phyloP scores from a whole-genome alignment of 2,329 filamentous ascomycete genomes.

The Erysiphe neolycopersici region DNA sequence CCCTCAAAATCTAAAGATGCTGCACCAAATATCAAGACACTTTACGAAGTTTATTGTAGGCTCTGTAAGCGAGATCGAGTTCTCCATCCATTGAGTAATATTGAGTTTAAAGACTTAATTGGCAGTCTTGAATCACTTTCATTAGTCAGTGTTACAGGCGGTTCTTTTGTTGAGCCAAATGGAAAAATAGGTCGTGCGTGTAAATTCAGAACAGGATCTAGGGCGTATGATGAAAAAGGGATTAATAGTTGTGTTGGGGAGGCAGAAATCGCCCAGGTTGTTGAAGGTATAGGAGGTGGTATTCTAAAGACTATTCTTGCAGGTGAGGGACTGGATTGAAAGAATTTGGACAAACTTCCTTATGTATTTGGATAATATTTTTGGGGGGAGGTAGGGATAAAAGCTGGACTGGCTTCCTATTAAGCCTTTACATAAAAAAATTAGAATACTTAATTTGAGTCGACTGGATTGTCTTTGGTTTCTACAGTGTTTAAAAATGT shows the following conservation, averaged over 20 bases:
- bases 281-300: conserved; percentile 33
- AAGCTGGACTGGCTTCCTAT: not conserved
- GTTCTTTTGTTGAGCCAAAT: conserved; percentile 32
- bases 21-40: conserved; percentile 59
- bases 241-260: conserved; percentile 59
- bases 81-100: conserved; percentile 65
- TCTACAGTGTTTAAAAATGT: no score
- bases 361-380: not conserved
- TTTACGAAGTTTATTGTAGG: conserved; percentile 61
- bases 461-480: no score
- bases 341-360: not conserved
- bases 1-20: conserved; percentile 31
- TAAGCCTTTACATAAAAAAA: not conserved
- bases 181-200: conserved; percentile 35
- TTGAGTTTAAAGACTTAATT: conserved; percentile 84
- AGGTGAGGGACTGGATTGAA: conserved; percentile 15
- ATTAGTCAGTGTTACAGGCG: conserved; percentile 41
- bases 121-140: conserved; percentile 72
- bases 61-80: conserved; percentile 74
- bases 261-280: conserved; percentile 46
- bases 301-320: conserved; percentile 36
- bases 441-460: no score
- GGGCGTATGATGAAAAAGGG: conserved; percentile 42
- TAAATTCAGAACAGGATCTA: conserved; percentile 20
- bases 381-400: not conserved